phyloP scores from a whole-genome alignment of 345 rosid species.

The Capsella bursapastoris region DNA sequence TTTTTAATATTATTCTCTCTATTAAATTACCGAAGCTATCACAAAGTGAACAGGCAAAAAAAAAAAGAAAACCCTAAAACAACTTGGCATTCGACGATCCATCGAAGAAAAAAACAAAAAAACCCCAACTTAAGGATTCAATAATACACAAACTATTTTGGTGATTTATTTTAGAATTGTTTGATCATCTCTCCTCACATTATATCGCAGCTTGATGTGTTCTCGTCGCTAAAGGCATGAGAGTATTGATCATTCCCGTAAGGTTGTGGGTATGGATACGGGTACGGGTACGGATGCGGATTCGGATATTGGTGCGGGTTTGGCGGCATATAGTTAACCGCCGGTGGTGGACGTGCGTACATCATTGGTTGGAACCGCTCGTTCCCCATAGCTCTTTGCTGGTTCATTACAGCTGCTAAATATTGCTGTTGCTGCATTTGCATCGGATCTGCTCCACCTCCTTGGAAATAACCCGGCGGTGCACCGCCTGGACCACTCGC shows the following conservation, averaged over 20 bases:
- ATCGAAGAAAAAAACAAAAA: neutral
- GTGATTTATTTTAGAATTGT: constrained; percentile 27
- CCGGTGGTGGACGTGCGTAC: constrained; percentile 88
- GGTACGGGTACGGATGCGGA: constrained; percentile 51
- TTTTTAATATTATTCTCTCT: constrained; percentile 13
- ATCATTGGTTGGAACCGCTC: constrained; percentile 92
- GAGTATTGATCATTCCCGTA: constrained; percentile 49
- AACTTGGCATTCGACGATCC: constrained; percentile 23
- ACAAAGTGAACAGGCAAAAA: neutral
- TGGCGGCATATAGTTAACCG: constrained; percentile 82
- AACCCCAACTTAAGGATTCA: constrained; percentile 1
- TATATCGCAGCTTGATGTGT: constrained; percentile 83
- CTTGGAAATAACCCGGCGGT: constrained; percentile 64
- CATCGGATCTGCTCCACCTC: constrained; percentile 68
- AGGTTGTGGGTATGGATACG: constrained; percentile 45
- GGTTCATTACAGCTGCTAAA: constrained; percentile 84
- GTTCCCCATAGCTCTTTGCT: constrained; percentile 76
- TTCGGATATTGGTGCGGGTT: constrained; percentile 46
- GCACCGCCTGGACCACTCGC: constrained; percentile 54
- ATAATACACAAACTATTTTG: constrained; percentile 30
- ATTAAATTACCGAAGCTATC: constrained; percentile 33
- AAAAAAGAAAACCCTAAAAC: constrained; percentile 10
- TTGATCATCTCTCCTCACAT: constrained; percentile 55
- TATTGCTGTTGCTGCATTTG: constrained; percentile 66
- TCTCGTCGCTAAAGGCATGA: constrained; percentile 81